Conservation (phyloP, 768 basidiomycete genomes). For the Chalciporus piperatus region DNA sequence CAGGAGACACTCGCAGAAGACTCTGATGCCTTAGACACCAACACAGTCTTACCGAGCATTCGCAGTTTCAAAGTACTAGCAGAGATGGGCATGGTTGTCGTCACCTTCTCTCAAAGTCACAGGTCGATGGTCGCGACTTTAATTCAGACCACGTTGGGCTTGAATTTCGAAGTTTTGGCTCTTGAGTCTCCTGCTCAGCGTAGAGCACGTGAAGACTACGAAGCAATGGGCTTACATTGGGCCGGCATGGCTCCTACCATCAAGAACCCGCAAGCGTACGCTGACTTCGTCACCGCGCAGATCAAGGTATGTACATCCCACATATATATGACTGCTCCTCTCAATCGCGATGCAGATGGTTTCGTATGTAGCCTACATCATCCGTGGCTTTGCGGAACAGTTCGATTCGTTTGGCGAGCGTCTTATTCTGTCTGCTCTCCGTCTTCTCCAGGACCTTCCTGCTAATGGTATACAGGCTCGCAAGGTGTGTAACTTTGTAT, state of each 20-base stretch:
- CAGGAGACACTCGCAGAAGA: constrained; percentile 71
- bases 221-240: constrained; percentile 81
- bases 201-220: constrained; percentile 70
- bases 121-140: constrained; percentile 60
- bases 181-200: constrained; percentile 81
- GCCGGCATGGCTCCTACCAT: constrained; percentile 78
- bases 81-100: constrained; percentile 91
- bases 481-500: constrained; percentile 49
- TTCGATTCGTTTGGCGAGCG: constrained; percentile 76
- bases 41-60: constrained; percentile 62
- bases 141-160: constrained; percentile 66
- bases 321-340: background rate
- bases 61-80: constrained; percentile 92
- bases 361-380: constrained; percentile 88
- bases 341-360: constrained; percentile 57
- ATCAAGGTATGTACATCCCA: constrained; percentile 62
- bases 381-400: constrained; percentile 64
- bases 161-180: constrained; percentile 77
- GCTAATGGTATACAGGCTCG: constrained; percentile 76
- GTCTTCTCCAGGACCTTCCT: constrained; percentile 94
- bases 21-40: constrained; percentile 53
- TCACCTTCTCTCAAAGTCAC: constrained; percentile 85
- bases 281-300: constrained; percentile 83
- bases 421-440: constrained; percentile 73
- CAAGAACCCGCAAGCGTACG: constrained; percentile 68